A percentile compares a stretch with the other conserved stretches of the same genome.
phyloP scores from a whole-genome alignment of 805 yeast genomes.

The Ogataea neopini region DNA sequence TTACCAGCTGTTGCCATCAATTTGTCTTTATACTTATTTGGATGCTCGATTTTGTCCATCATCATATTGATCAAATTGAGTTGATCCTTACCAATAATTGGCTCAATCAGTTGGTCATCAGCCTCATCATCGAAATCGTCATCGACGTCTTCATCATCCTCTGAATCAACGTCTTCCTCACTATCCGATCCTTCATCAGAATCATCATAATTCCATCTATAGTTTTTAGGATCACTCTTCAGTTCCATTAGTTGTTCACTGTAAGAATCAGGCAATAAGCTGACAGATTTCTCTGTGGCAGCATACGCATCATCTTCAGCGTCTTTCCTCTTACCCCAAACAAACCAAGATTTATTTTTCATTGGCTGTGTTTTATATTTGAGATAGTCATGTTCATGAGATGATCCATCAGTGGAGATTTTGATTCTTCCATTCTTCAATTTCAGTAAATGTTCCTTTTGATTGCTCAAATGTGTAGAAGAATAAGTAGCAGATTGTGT shows the following conservation, averaged over 20 bases:
- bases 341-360: slow-evolving; percentile 32
- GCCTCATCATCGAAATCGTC: slow-evolving; percentile 40
- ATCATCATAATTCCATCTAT: slow-evolving; percentile 41
- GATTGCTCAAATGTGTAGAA: slow-evolving; percentile 18
- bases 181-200: slow-evolving; percentile 29
- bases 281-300: slow-evolving; percentile 35
- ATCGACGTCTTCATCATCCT: slow-evolving; percentile 33
- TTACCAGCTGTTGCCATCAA: slow-evolving; percentile 24
- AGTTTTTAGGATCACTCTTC: slow-evolving; percentile 39
- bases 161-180: slow-evolving; percentile 22
- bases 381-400: slow-evolving; percentile 38
- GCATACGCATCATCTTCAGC: slow-evolving; percentile 27
- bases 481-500: slow-evolving; percentile 30
- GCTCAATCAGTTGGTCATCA: slow-evolving; percentile 42
- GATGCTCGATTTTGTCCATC: slow-evolving; percentile 47
- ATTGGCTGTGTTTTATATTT: slow-evolving; percentile 36
- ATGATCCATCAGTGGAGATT: slow-evolving; percentile 31
- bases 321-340: slow-evolving; percentile 38
- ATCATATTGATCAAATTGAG: slow-evolving; percentile 48
- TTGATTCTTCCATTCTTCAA: slow-evolving; percentile 33
- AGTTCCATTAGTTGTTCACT: slow-evolving; percentile 36
- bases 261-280: slow-evolving; percentile 39
- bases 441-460: slow-evolving; percentile 29
- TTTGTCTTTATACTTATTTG: slow-evolving; percentile 37
- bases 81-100: slow-evolving; percentile 53